Evolutionary conservation across 2,329 filamentous ascomycete genomes (phyloP).

Genomic region (Aspergillus bombycis): DNA sequence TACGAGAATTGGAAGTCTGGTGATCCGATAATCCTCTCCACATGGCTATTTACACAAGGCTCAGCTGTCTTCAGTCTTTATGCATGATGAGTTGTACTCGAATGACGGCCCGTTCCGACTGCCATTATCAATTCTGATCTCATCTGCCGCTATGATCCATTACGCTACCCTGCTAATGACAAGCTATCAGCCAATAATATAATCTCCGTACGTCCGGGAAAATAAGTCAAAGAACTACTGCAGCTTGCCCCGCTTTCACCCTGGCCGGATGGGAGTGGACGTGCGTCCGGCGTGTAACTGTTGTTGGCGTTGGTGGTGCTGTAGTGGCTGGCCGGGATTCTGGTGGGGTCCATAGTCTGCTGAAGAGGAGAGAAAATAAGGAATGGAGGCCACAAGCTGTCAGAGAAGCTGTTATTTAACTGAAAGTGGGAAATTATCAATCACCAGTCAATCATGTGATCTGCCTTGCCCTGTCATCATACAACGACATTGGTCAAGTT

Average conservation of each 20-base stretch:
- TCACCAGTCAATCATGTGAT: not conserved
- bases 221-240: not conserved
- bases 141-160: not conserved
- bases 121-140: not conserved
- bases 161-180: not conserved
- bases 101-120: not conserved
- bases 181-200: not conserved
- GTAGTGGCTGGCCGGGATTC: not conserved
- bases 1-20: not conserved
- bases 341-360: not conserved
- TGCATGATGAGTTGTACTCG: not conserved
- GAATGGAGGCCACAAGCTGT: too few species aligned
- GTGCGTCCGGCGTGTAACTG: not conserved
- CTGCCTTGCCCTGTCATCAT: not conserved
- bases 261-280: not conserved
- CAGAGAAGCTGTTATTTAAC: too few species aligned
- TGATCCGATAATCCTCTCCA: too few species aligned
- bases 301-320: not conserved
- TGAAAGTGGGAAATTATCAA: too few species aligned
- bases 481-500: not conserved
- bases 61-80: not conserved
- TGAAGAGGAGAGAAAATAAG: not conserved
- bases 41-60: too few species aligned
- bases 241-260: not conserved
- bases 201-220: not conserved